These are phyloP conservation scores for Saccharomyces eubayanus DNA, from an alignment of 805 yeast genomes.

Conservation along the genomic window DNA sequence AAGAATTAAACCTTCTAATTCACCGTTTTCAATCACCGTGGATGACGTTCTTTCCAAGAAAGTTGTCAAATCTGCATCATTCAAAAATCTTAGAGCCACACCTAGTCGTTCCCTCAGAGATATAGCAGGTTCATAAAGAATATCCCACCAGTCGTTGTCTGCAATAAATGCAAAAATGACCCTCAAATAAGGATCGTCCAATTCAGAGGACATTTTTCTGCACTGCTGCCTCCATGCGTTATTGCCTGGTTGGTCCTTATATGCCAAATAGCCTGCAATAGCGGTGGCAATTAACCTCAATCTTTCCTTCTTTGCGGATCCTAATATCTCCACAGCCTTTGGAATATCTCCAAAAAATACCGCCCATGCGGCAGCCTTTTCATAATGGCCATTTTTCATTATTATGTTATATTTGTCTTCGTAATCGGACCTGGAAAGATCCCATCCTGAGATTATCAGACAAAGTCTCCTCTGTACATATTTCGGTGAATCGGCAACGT, in stretches of 20 bases:
- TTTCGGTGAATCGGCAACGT: slow-evolving; percentile 24
- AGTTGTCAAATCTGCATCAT: slow-evolving; percentile 67
- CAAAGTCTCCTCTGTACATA: slow-evolving; percentile 69
- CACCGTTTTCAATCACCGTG: slow-evolving; percentile 67
- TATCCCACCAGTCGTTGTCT: slow-evolving; percentile 95
- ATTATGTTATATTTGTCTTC: slow-evolving; percentile 58
- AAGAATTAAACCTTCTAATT: slow-evolving; percentile 79
- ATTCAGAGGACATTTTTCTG: slow-evolving; percentile 75
- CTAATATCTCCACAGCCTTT: slow-evolving; percentile 70
- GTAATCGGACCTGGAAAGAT: slow-evolving; percentile 63
- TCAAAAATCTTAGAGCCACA: slow-evolving; percentile 76
- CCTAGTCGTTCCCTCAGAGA: slow-evolving; percentile 86
- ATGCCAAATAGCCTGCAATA: slow-evolving; percentile 70
- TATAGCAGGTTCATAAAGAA: slow-evolving; percentile 77
- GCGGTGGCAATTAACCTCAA: slow-evolving; percentile 83
- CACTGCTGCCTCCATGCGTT: slow-evolving; percentile 92
- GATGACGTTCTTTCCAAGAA: slow-evolving; percentile 66
- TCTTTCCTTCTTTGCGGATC: slow-evolving; percentile 62
- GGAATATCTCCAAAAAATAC: slow-evolving; percentile 85
- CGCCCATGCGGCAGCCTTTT: slow-evolving; percentile 97
- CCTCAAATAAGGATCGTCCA: slow-evolving; percentile 80
- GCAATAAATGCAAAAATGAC: slow-evolving; percentile 91
- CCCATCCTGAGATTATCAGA: slow-evolving; percentile 85
- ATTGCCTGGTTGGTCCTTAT: slow-evolving; percentile 38
- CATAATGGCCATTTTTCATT: slow-evolving; percentile 51